These are phyloP conservation scores for Fusarium bulbicola DNA, from an alignment of 2,329 filamentous ascomycete genomes.

Conservation along the genomic window DNA sequence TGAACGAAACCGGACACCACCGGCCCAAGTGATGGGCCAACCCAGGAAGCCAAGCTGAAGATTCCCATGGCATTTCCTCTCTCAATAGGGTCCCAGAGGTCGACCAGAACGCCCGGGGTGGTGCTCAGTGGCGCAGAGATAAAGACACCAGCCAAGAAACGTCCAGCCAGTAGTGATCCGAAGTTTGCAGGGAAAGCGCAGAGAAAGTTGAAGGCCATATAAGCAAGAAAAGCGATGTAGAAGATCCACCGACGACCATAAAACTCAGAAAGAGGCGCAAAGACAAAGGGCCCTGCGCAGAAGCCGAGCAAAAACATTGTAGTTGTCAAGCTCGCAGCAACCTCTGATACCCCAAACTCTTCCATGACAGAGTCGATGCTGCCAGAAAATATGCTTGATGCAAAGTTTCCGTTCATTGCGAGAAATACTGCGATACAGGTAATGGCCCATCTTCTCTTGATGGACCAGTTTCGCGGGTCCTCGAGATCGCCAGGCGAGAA, in stretches of 20 bases:
- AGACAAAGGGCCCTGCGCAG: constrained; percentile 66
- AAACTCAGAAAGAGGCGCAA: constrained; percentile 66
- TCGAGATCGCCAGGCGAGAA: constrained; percentile 62
- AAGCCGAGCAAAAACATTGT: constrained; percentile 66
- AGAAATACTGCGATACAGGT: constrained; percentile 55
- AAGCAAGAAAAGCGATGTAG: constrained; percentile 58
- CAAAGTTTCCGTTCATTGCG: constrained; percentile 65
- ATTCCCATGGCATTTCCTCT: constrained; percentile 63
- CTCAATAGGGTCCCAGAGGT: constrained; percentile 62
- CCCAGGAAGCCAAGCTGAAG: constrained; percentile 63
- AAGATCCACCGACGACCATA: constrained; percentile 65
- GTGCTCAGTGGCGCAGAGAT: constrained; percentile 61
- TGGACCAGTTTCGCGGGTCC: constrained; percentile 60
- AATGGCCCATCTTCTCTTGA: constrained; percentile 50
- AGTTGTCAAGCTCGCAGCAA: constrained; percentile 59
- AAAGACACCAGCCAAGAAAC: constrained; percentile 65
- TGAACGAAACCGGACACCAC: constrained; percentile 66
- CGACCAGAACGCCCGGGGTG: constrained; percentile 61
- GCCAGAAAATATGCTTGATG: constrained; percentile 48
- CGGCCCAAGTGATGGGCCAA: constrained; percentile 62
- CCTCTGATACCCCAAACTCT: constrained; percentile 56
- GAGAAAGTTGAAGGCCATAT: constrained; percentile 61
- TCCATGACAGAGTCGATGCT: constrained; percentile 44
- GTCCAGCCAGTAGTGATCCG: constrained; percentile 60
- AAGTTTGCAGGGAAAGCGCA: constrained; percentile 66